A percentile compares a stretch with the other conserved stretches of the same genome.
Evolutionary conservation across 306 rosid species (phyloP).

Genomic region (Carpinus fangiana): DNA sequence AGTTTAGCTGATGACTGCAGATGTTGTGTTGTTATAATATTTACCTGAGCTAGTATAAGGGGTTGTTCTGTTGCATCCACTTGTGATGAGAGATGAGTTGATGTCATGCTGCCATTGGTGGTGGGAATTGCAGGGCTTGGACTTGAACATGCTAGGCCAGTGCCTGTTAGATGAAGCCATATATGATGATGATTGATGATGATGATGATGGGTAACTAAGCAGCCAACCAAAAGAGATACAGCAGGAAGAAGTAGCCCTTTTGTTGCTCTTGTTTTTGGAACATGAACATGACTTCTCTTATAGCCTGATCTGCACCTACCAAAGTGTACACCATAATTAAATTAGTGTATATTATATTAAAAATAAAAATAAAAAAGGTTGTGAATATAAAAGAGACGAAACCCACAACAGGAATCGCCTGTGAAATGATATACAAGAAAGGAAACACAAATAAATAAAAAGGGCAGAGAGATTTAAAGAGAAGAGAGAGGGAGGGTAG

Average conservation of each 20-base stretch:
- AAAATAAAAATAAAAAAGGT: slow-evolving; percentile 5
- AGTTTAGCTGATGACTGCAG: too few relatives aligned
- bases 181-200: slow-evolving; percentile 33
- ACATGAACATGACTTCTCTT: slow-evolving; percentile 48
- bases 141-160: slow-evolving; percentile 99
- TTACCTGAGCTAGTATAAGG: slow-evolving; percentile 61
- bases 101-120: slow-evolving; percentile 93
- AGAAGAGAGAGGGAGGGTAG: background rate
- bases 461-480: background rate
- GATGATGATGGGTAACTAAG: slow-evolving; percentile 23
- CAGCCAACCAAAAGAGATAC: slow-evolving; percentile 37
- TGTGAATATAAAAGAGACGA: slow-evolving; percentile 27
- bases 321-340: slow-evolving; percentile 14
- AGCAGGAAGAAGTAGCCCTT: slow-evolving; percentile 32
- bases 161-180: slow-evolving; percentile 99
- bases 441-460: slow-evolving; percentile 53
- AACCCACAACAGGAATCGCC: slow-evolving; percentile 78
- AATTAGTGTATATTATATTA: slow-evolving; percentile 8
- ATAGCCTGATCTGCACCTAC: slow-evolving; percentile 71
- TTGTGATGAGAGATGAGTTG: slow-evolving; percentile 61
- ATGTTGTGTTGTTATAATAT: too few relatives aligned
- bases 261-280: slow-evolving; percentile 48
- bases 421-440: slow-evolving; percentile 54
- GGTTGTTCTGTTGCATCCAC: slow-evolving; percentile 57
- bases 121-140: slow-evolving; percentile 88